Base-by-base conservation (phyloP, 2,329 filamentous ascomycete species). In the Exophiala aquamarina region DNA sequence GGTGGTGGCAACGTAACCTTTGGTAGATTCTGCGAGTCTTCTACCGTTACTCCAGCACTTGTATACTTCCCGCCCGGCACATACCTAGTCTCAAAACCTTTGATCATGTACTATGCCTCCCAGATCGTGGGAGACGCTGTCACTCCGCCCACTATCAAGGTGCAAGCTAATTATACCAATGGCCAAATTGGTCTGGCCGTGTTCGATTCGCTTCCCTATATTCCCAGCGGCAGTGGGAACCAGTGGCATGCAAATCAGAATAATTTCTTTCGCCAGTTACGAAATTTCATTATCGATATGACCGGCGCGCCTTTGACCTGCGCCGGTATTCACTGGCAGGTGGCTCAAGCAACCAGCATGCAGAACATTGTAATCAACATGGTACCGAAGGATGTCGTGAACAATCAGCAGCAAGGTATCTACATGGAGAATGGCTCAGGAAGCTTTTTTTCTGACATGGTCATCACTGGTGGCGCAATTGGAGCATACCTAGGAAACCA, bases 1-100 rank as follows among this genome's bases (percentile, higher is more conserved):
- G 87, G 86, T 39, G 65, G 78, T 48, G 78, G 81, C 55, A 49
- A 57, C 44, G 41, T 45, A 13, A 42, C 34, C 17, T 32, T 32
- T 18, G 55, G 55, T 9, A 48, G 37, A 31, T 55, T 52, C 33
- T 95, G 89, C 63, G 83, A 89, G 61, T 91, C 87, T 3, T 79
- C 77, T 42, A 94, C 89, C 7, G 77, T 78, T 15, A 79, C 81
- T 2, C 89, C 89, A 1, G 89, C 87, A 20, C 70, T 94, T 17
- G 80, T 95, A 40, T 95, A 90, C 73, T 92, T 94, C 72, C 89
- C 88, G 39, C 73, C 86, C 13, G 88, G 89, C 49, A 89, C 80
- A 48, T 94, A 93, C 64, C 59, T 83, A 17, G 81, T 94, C 61
- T 85, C 79, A 66, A 74, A 71, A 58, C 86, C 88, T 32, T 80